Percentiles rank a stretch among this genome's conserved stretches.
Evolutionary conservation across 768 basidiomycete species (phyloP).

Genomic region (Panaeolus cyanescens): DNA sequence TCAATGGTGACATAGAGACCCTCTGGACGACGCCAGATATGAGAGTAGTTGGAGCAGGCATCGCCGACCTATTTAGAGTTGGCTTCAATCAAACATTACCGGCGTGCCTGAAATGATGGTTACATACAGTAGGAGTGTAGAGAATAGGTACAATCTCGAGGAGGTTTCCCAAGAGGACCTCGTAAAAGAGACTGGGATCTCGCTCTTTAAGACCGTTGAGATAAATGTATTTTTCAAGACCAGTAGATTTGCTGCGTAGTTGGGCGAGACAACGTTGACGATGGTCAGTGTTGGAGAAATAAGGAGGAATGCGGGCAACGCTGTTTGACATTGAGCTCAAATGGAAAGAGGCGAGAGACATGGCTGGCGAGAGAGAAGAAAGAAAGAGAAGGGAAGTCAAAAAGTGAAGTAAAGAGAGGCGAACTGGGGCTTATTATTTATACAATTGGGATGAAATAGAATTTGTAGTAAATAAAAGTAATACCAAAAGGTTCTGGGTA

Average conservation of each 20-base stretch:
- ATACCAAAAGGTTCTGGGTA: slow-evolving; percentile 16
- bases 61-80: slow-evolving; percentile 53
- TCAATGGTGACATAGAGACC: slow-evolving; percentile 64
- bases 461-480: slow-evolving; percentile 20
- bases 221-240: slow-evolving; percentile 73
- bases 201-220: slow-evolving; percentile 64
- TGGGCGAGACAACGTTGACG: slow-evolving; percentile 57
- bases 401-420: not conserved
- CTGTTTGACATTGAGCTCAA: slow-evolving; percentile 16
- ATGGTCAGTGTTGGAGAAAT: slow-evolving; percentile 51
- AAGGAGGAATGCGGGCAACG: slow-evolving; percentile 43
- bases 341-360: slow-evolving; percentile 20
- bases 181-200: slow-evolving; percentile 68
- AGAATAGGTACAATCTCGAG: slow-evolving; percentile 69
- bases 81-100: slow-evolving; percentile 7
- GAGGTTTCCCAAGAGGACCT: slow-evolving; percentile 61
- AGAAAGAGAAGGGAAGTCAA: slow-evolving; percentile 12
- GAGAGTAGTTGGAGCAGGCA: slow-evolving; percentile 69
- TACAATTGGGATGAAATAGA: slow-evolving; percentile 18
- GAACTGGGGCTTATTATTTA: slow-evolving; percentile 20
- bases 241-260: slow-evolving; percentile 54
- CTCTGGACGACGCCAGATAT: slow-evolving; percentile 67
- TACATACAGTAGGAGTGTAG: slow-evolving; percentile 70
- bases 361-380: slow-evolving; percentile 16
- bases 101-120: not conserved